Base-by-base conservation (phyloP, 768 basidiomycete species). In the Leccinum longicurvipes region DNA sequence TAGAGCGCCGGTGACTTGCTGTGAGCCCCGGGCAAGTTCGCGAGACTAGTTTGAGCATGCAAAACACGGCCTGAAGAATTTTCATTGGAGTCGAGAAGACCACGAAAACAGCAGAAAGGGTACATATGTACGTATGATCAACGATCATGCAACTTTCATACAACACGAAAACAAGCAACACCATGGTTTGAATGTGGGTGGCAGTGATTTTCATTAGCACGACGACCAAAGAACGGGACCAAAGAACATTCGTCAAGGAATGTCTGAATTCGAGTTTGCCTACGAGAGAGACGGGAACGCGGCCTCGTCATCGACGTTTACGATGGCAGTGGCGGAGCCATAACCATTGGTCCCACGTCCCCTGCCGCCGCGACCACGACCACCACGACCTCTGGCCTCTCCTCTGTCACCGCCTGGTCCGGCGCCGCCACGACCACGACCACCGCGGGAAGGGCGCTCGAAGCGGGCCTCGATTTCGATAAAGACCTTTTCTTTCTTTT, bases 391-490 rank as follows among this genome's bases (percentile, higher is more conserved):
- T 55, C 82, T 77, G 60, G 72, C 73, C 67, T 77, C 77, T 47
- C 79, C 79, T 58, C 84, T 77, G 52, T 77, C 77, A 21, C 74
- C 72, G 12, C 75, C 75, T n/a, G n/a, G n/a, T n/a, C n/a, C n/a
- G n/a, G n/a, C n/a, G 28, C 78, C 72, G n/a, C 42, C 42, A 24
- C 42, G 42, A 24, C 42, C 77, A 57, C 81, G 80, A 25, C 82
- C 82, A 56, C 83, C 82, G 60, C 89, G 83, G n/a, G 78, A 70
- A 52, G 92, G 92, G 61, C 87, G 86, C 44, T 93, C 87, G 70
- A 93, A 94, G 65, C 82, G 89, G 53, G 85, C 90, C 15, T 97
- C 93, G 71, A 98, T 91, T 68, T 96, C 93, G 67, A 98, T 79
- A 76, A 80, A 91, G 64, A 93, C 83, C 73, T 96, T 97, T 73